Evolutionary conservation across 768 basidiomycete genomes (phyloP).

Genomic region (Phlebiopsis flavidoalba): DNA sequence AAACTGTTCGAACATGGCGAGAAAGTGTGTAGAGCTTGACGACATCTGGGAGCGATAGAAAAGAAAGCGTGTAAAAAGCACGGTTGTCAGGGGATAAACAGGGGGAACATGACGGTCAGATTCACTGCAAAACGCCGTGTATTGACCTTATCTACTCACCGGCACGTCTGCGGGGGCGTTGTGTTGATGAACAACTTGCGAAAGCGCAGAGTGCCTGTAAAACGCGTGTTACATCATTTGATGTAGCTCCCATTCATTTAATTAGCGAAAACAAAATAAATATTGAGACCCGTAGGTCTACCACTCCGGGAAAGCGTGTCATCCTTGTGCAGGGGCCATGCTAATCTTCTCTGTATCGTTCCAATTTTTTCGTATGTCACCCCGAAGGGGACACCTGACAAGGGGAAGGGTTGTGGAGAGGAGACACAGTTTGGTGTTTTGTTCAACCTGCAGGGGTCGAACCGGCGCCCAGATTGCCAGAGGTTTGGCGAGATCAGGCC

Average conservation of each 20-base stretch:
- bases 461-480: no score
- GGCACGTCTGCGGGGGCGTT: background rate
- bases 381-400: constrained; percentile 67
- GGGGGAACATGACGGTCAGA: constrained; percentile 9
- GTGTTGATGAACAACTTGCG: background rate
- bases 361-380: constrained; percentile 98
- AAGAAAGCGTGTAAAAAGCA: constrained; percentile 17
- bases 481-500: no score
- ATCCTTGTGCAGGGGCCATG: constrained; percentile 99
- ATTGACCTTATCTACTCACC: background rate
- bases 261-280: constrained; percentile 20
- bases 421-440: background rate
- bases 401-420: no score
- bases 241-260: background rate
- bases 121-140: background rate
- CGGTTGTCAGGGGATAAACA: constrained; percentile 16
- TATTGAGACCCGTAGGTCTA: constrained; percentile 44
- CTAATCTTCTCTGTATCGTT: constrained; percentile 99
- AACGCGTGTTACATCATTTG: background rate
- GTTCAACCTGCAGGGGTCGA: constrained; percentile 6
- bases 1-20: constrained; percentile 10
- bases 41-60: constrained; percentile 17
- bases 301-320: constrained; percentile 81
- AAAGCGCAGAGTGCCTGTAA: background rate
- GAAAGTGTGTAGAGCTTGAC: constrained; percentile 11